phyloP scores from a whole-genome alignment of 176 grass and related monocot genomes.

The Juncus effusus region DNA sequence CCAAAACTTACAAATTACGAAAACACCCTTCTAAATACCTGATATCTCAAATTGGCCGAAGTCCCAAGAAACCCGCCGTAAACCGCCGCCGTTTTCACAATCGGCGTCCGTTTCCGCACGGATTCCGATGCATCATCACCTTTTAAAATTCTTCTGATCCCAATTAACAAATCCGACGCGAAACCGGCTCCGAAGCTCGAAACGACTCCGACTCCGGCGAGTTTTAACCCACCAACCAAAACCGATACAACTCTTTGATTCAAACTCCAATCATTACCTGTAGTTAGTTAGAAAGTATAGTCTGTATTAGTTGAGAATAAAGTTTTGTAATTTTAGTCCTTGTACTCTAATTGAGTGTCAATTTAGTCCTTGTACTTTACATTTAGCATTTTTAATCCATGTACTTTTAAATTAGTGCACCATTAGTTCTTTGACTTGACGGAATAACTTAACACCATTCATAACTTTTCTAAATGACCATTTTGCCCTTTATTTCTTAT shows the following conservation, averaged over 20 bases:
- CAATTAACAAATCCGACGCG: constrained; percentile 69
- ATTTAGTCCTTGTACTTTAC: too few relatives aligned
- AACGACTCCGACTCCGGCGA: constrained; percentile 81
- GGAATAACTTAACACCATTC: too few relatives aligned
- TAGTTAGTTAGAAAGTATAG: too few relatives aligned
- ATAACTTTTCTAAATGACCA: too few relatives aligned
- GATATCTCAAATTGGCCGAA: constrained; percentile 95
- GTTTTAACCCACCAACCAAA: constrained; percentile 78
- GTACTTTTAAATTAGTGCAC: too few relatives aligned
- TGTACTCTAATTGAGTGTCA: too few relatives aligned
- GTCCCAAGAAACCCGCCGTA: constrained; percentile 90
- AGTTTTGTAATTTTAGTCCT: too few relatives aligned
- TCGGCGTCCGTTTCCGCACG: constrained; percentile 52
- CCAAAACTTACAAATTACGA: not conserved
- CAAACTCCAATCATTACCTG: constrained; percentile 61
- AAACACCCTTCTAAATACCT: constrained; percentile 40
- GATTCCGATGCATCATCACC: constrained; percentile 39
- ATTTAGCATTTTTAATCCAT: too few relatives aligned
- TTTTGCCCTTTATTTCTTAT: too few relatives aligned
- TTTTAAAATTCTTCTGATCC: constrained; percentile 50
- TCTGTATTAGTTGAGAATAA: too few relatives aligned
- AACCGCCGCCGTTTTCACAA: constrained; percentile 70
- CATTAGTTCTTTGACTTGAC: too few relatives aligned
- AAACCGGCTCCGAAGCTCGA: constrained; percentile 96
- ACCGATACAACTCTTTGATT: constrained; percentile 82